Base-by-base conservation (phyloP, 164 flowering plant species). In the Amborella trichopoda region DNA sequence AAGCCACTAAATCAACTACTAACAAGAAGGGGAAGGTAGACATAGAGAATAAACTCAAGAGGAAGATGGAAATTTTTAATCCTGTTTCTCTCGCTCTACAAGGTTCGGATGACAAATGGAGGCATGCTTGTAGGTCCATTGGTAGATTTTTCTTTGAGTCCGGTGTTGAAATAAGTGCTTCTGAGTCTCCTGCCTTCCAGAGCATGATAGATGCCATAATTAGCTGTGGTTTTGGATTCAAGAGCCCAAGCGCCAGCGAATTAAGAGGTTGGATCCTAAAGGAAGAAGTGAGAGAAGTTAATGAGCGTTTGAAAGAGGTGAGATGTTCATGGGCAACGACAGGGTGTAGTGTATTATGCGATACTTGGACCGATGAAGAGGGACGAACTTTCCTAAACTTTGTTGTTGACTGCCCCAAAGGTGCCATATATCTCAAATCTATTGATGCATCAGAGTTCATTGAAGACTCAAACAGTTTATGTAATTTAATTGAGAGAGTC, bases 281-380 rank as follows among this genome's bases (percentile, higher is more conserved):
- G 27, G 76, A 67, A 40, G 73, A 68, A 34, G 46, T 67, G 33
- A 45, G 59, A 34, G 76, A 71, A 39, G 61, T 71, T 49, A 38
- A 58, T 17, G 48, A 54, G 25, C 52, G 70, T 47, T 73, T 76
- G 50, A 44, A 52, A 19, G 62, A 50, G 13, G 65, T 70, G 11
- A 72, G 49, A 48, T 45, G 28, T 18, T 75, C 94, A 17, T 84
- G 95, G 95, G 54, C 39, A 32, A 49, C 26, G 41, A 79, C 90
- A 3, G 95, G 95, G n/a, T 84, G 95, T 54, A 81, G 79, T 58
- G 67, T 84, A 32, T 42, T 84, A 48, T 38, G 74, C 36, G 95
- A 84, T 65, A 74, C 70, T 23, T 84, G 90, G 90, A 59, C 43
- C 14, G 66, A 66, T 61, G 62, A 46, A n/a, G 53, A 57, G 19